These are phyloP conservation scores for Barnettozyma siamensis DNA, from an alignment of 805 yeast species.

Conservation along the genomic window DNA sequence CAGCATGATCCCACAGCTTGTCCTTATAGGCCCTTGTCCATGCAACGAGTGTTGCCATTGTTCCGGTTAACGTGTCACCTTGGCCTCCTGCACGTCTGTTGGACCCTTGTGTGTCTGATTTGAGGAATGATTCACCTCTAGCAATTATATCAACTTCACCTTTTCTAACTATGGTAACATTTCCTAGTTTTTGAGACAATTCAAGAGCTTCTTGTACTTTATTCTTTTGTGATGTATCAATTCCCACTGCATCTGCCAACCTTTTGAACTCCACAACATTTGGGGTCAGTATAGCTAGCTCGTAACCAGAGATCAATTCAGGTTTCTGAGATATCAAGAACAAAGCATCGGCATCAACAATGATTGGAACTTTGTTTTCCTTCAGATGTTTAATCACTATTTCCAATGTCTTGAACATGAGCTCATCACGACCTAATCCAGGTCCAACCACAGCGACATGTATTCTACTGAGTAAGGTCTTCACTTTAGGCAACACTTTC, in stretches of 20 bases:
- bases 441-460: slow-evolving; percentile 90
- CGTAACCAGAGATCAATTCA: slow-evolving; percentile 45
- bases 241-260: slow-evolving; percentile 44
- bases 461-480: slow-evolving; percentile 50
- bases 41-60: slow-evolving; percentile 73
- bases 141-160: slow-evolving; percentile 66
- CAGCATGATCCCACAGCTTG: slow-evolving; percentile 49
- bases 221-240: slow-evolving; percentile 16
- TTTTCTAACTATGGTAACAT: slow-evolving; percentile 64
- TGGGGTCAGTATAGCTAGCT: slow-evolving; percentile 75
- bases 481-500: slow-evolving; percentile 51
- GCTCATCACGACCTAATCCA: slow-evolving; percentile 80
- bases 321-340: slow-evolving; percentile 59
- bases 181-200: slow-evolving; percentile 47
- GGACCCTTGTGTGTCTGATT: slow-evolving; percentile 54
- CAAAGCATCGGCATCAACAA: slow-evolving; percentile 89
- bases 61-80: slow-evolving; percentile 89
- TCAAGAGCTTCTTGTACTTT: slow-evolving; percentile 25
- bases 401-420: slow-evolving; percentile 58
- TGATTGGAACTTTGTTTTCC: slow-evolving; percentile 56
- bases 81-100: slow-evolving; percentile 89
- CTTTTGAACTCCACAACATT: slow-evolving; percentile 81
- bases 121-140: slow-evolving; percentile 37
- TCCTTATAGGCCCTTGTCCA: slow-evolving; percentile 69
- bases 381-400: slow-evolving; percentile 49